These are phyloP conservation scores for Globisporangium paddicum DNA, from an alignment of 352 stramenopile genomes.

Conservation along the genomic window DNA sequence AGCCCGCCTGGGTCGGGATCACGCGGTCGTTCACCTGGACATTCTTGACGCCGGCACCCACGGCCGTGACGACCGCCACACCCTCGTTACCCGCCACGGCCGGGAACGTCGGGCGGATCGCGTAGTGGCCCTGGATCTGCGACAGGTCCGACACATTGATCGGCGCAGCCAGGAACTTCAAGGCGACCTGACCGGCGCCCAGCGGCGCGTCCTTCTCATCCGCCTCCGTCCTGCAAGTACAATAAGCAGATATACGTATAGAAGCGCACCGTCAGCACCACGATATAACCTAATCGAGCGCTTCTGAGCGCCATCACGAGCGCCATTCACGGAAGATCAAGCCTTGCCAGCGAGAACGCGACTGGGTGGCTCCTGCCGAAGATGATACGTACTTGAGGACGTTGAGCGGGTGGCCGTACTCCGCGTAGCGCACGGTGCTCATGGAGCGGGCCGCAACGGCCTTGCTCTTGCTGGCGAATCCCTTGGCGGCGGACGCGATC, in stretches of 20 bases:
- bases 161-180: constrained; percentile 87
- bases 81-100: constrained; percentile 84
- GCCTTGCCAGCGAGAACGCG: background rate
- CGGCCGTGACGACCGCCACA: constrained; percentile 79
- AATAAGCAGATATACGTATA: background rate
- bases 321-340: background rate
- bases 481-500: constrained; percentile 60
- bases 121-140: constrained; percentile 85
- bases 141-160: constrained; percentile 88
- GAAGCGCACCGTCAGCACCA: background rate
- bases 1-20: constrained; percentile 60
- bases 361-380: no score
- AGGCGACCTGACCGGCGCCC: constrained; percentile 57
- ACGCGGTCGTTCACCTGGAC: constrained; percentile 87
- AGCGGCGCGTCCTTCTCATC: constrained; percentile 58
- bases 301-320: no score
- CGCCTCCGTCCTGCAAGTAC: constrained; percentile 39
- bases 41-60: constrained; percentile 74
- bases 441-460: constrained; percentile 39
- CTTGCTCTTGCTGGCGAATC: constrained; percentile 32
- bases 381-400: constrained; percentile 46
- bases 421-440: constrained; percentile 69
- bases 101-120: constrained; percentile 69
- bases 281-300: no score
- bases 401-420: constrained; percentile 63